Percentiles rank a stretch among this genome's conserved stretches.
Conservation (phyloP, 306 rosid genomes). For the Lathyrus tuberosus region DNA sequence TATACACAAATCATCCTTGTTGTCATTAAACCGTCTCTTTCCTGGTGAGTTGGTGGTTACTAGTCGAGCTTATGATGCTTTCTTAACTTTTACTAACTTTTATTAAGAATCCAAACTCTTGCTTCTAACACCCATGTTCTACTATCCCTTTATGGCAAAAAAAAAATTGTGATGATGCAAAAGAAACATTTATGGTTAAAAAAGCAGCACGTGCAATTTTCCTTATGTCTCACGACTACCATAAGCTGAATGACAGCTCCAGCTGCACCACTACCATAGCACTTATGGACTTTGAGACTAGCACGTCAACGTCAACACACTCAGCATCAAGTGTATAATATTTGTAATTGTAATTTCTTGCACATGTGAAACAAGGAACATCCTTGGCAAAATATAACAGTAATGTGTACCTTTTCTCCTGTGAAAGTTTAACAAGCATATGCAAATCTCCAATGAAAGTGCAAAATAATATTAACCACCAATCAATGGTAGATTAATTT, state of each 20-base stretch:
- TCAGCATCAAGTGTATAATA: background rate
- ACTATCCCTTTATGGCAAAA: background rate
- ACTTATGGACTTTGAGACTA: background rate
- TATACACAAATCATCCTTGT: background rate
- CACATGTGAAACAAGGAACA: background rate
- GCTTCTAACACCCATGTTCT: background rate
- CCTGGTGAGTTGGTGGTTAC: constrained; percentile 37
- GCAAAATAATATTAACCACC: background rate
- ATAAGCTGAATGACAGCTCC: background rate
- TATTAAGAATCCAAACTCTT: background rate
- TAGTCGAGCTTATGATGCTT: background rate
- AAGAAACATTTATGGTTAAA: constrained; percentile 4
- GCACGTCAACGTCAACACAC: constrained; percentile 6
- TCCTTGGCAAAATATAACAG: background rate
- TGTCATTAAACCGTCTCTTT: constrained; percentile 42
- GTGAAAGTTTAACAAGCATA: background rate
- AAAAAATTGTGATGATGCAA: background rate
- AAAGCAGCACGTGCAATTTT: background rate
- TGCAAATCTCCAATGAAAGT: background rate
- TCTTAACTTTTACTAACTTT: background rate
- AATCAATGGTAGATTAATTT: background rate
- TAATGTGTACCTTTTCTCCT: background rate
- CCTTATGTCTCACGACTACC: background rate
- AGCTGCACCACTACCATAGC: background rate
- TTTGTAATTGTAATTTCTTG: background rate